These are phyloP conservation scores for Fusarium sulawesiense DNA, from an alignment of 2,329 filamentous ascomycete species.

Conservation along the genomic window DNA sequence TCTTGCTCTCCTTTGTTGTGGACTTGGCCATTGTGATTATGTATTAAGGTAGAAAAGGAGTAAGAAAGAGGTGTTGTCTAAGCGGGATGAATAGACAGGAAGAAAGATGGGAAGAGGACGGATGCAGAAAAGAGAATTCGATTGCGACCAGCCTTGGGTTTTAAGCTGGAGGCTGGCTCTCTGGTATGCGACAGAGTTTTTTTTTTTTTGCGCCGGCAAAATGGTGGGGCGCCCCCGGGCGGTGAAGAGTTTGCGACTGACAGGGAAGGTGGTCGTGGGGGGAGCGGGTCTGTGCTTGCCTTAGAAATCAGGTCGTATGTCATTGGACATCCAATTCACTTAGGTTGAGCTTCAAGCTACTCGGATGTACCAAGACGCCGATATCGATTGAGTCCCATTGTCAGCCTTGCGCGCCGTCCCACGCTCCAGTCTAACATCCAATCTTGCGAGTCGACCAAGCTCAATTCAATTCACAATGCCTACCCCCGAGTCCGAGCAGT, in stretches of 20 bases:
- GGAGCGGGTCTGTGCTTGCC: slow-evolving; percentile 40
- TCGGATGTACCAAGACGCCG: slow-evolving; percentile 41
- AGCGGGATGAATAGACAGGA: slow-evolving; percentile 17
- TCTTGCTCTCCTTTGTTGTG: slow-evolving; percentile 68
- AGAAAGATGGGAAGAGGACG: slow-evolving; percentile 37
- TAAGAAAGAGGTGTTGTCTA: slow-evolving; percentile 15
- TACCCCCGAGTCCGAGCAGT: slow-evolving; percentile 83
- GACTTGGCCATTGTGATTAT: slow-evolving; percentile 71
- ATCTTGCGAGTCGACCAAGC: slow-evolving; percentile 21
- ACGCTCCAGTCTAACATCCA: slow-evolving; percentile 21
- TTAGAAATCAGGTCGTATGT: slow-evolving; percentile 47
- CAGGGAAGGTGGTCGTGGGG: slow-evolving; percentile 37
- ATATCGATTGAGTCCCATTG: slow-evolving; percentile 39
- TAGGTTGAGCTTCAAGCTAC: slow-evolving; percentile 46
- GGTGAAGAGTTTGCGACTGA: slow-evolving; percentile 47
- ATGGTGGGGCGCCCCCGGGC: slow-evolving; percentile 51
- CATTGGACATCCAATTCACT: slow-evolving; percentile 43
- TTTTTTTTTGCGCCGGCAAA: slow-evolving; percentile 50
- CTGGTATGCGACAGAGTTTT: slow-evolving; percentile 35
- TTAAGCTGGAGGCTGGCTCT: slow-evolving; percentile 43
- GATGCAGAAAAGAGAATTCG: slow-evolving; percentile 31
- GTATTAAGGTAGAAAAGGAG: slow-evolving; percentile 30
- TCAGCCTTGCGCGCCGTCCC: slow-evolving; percentile 31
- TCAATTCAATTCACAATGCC: slow-evolving; percentile 67
- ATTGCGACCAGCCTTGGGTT: slow-evolving; percentile 33